Evolutionary conservation across 306 rosid species (phyloP).

Genomic region (Glycine tomentella): DNA sequence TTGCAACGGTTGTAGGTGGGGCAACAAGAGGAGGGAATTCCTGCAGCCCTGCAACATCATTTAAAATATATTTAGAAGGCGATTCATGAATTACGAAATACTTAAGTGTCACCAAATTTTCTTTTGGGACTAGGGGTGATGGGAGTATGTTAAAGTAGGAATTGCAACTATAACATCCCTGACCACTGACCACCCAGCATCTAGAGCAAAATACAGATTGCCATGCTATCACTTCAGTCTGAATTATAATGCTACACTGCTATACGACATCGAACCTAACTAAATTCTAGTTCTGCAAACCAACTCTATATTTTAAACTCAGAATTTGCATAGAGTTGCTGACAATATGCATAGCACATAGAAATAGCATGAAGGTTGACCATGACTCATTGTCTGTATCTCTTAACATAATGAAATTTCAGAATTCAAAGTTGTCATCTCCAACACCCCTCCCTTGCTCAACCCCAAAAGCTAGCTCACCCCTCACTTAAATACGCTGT

Average conservation of each 20-base stretch:
- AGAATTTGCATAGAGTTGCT: too few relatives aligned
- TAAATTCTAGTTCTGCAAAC: background rate
- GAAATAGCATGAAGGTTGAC: slow-evolving; percentile 1
- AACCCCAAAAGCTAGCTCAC: too few relatives aligned
- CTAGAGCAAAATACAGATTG: background rate
- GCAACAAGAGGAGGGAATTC: slow-evolving; percentile 80
- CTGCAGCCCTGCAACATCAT: slow-evolving; percentile 68
- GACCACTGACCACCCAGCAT: background rate
- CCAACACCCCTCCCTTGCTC: too few relatives aligned
- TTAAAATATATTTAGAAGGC: slow-evolving; percentile 35
- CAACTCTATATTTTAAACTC: background rate
- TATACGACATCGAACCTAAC: background rate
- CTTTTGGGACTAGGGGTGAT: background rate
- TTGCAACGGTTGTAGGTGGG: slow-evolving; percentile 74
- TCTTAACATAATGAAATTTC: background rate
- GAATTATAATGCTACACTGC: slow-evolving; percentile 28
- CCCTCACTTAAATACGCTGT: too few relatives aligned
- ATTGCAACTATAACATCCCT: background rate
- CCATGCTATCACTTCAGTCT: slow-evolving; percentile 16
- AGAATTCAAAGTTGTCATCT: background rate
- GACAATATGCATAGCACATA: background rate
- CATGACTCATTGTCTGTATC: slow-evolving; percentile 1
- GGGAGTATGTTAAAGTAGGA: slow-evolving; percentile 1
- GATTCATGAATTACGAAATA: background rate
- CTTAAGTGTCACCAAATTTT: background rate